A percentile compares a stretch with the other conserved stretches of the same genome.
phyloP scores from a whole-genome alignment of 2,329 filamentous ascomycete species.

The Monosporascus sp. region DNA sequence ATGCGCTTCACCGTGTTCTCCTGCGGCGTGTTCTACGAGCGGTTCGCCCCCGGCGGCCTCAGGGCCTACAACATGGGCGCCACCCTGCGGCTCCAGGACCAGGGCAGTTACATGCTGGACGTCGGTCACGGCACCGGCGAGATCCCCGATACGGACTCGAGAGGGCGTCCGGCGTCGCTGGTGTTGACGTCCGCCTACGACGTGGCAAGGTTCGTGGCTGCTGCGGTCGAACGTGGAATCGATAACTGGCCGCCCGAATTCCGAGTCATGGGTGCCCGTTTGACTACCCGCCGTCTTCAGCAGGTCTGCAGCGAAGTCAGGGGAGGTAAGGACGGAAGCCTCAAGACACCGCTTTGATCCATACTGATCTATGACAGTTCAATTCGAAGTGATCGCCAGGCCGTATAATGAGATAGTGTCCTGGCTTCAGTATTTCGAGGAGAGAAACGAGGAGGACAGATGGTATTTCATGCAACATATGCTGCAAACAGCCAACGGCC shows the following conservation, averaged over 20 bases:
- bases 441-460: conserved; percentile 42
- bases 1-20: conserved; percentile 68
- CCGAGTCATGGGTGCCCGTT: conserved; percentile 61
- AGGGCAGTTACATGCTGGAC: conserved; percentile 64
- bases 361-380: conserved; percentile 21
- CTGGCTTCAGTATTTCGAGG: conserved; percentile 36
- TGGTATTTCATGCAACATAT: conserved; percentile 56
- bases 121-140: conserved; percentile 53
- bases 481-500: conserved; percentile 61
- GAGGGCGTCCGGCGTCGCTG: conserved; percentile 48
- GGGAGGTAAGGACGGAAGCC: conserved; percentile 35
- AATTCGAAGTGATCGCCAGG: conserved; percentile 33
- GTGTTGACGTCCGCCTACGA: conserved; percentile 67
- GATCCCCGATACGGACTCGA: conserved; percentile 50
- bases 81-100: conserved; percentile 46
- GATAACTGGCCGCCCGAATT: conserved; percentile 63
- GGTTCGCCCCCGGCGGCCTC: conserved; percentile 65
- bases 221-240: conserved; percentile 58
- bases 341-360: conserved; percentile 10
- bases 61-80: conserved; percentile 52
- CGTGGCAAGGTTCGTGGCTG: conserved; percentile 64
- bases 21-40: conserved; percentile 72
- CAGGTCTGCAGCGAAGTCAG: conserved; percentile 42
- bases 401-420: conserved; percentile 36
- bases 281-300: conserved; percentile 57